Base-by-base conservation (phyloP, 495 filamentous ascomycete genomes). In the Aspergillus avenaceus region DNA sequence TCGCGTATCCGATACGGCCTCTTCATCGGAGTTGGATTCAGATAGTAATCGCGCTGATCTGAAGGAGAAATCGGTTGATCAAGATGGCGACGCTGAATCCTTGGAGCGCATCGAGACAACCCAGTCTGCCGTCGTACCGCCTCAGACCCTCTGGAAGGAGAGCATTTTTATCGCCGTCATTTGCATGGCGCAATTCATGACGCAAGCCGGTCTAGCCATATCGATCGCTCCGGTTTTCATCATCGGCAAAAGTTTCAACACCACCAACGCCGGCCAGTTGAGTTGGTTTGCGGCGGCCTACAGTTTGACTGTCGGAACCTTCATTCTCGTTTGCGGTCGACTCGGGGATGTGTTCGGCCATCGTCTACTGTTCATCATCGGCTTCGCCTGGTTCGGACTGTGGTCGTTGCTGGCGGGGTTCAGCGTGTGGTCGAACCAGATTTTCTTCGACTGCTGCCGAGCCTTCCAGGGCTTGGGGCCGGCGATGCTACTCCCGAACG, bases 281-380 rank as follows among this genome's bases (percentile, higher is more conserved):
- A 74, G 66, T 42, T 79, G 80, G 73, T 69, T 63, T 49, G 60
- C 72, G 25, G 71, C 73, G 1, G 77, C 69, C 2, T 82, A 82
- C 58, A 69, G 67, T 19, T 48, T 83, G 9, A 85, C 80, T 0
- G 74, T 85, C 5, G 83, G 84, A 6, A 81, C 80, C 1, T 86
- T 85, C 50, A 82, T 88, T 44, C 64, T 88, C 9, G 73, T 82
- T 5, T 75, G 81, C 4, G 82, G 84, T 5, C 72, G 84, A 11
- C 63, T 86, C 3, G 85, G 86, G 0, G 85, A 87, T 45, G 66
- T 81, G 4, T 81, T 78, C 49, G 85, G 85, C 11, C 78, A 86
- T 59, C 81, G 83, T 42, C 64, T 68, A 1, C 61, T 88, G 56
- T 83, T 88, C 42, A 62, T 82, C 11, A 50, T 73, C 16, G 85